Evolutionary conservation across 1,139 yeast species (phyloP).

Genomic region (Yamadazyma siamensis): DNA sequence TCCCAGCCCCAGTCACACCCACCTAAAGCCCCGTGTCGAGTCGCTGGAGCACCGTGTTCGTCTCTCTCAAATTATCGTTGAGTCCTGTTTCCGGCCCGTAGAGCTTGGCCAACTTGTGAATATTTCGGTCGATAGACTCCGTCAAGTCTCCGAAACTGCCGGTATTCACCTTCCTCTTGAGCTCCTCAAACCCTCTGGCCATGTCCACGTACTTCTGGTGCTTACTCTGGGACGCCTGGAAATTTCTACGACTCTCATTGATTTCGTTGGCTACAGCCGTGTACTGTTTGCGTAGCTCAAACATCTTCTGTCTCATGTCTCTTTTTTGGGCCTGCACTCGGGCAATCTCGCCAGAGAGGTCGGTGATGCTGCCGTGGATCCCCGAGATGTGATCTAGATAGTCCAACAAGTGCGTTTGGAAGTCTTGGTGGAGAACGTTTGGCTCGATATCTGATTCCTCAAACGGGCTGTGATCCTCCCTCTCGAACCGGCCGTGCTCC

Average conservation of each 20-base stretch:
- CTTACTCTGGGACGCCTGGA: conserved; percentile 21
- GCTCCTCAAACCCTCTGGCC: conserved; percentile 9
- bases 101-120: conserved; percentile 19
- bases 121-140: conserved; percentile 12
- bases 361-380: conserved; percentile 40
- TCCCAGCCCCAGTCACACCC: too few species aligned
- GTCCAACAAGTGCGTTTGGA: conserved; percentile 27
- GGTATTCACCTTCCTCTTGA: conserved; percentile 4
- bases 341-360: conserved; percentile 33
- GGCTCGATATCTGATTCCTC: conserved; percentile 17
- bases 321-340: conserved; percentile 39
- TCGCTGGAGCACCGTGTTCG: conserved; percentile 15
- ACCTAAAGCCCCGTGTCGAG: conserved; percentile 4
- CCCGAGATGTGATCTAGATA: conserved; percentile 32
- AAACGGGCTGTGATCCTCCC: too few species aligned
- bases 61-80: conserved; percentile 27
- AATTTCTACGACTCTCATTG: conserved; percentile 32
- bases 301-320: conserved; percentile 36
- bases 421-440: conserved; percentile 24
- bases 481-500: too few species aligned
- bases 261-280: conserved; percentile 36
- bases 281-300: conserved; percentile 36
- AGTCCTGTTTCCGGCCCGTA: conserved; percentile 42
- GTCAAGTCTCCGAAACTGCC: conserved; percentile 6
- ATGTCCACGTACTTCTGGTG: conserved; percentile 21